phyloP scores from a whole-genome alignment of 2,329 filamentous ascomycete genomes.

The Claviceps purpurea region DNA sequence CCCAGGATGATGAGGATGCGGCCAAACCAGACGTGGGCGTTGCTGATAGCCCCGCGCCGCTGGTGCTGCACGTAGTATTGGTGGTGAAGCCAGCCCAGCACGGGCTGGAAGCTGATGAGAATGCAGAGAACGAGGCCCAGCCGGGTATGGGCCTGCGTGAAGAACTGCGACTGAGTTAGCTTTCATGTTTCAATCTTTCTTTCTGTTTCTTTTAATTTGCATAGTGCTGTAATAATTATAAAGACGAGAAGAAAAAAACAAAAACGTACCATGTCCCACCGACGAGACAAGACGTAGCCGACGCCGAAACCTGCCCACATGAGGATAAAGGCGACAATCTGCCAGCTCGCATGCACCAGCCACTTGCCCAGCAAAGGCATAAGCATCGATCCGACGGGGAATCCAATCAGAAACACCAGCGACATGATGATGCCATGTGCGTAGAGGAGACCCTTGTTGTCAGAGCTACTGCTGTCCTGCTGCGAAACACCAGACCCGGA shows the following conservation, averaged over 20 bases:
- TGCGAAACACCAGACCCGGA: neutral
- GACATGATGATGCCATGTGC: conserved; percentile 49
- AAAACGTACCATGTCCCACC: conserved; percentile 29
- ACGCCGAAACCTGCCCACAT: conserved; percentile 49
- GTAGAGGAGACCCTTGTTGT: conserved; percentile 19
- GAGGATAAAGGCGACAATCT: conserved; percentile 37
- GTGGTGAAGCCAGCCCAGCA: conserved; percentile 46
- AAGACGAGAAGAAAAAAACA: neutral
- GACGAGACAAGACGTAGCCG: conserved; percentile 34
- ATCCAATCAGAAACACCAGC: conserved; percentile 43
- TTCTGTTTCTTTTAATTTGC: neutral
- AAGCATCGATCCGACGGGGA: conserved; percentile 45
- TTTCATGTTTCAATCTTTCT: no score
- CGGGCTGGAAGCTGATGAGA: conserved; percentile 43
- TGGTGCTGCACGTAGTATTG: conserved; percentile 33
- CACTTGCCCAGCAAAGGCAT: conserved; percentile 47
- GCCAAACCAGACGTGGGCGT: conserved; percentile 51
- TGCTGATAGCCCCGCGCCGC: conserved; percentile 35
- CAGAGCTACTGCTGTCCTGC: conserved; percentile 7
- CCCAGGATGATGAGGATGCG: conserved; percentile 43
- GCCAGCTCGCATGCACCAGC: conserved; percentile 42
- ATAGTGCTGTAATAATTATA: neutral
- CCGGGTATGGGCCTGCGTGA: conserved; percentile 37
- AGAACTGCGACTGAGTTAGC: conserved; percentile 28
- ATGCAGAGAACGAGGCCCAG: conserved; percentile 42